phyloP scores from a whole-genome alignment of 306 rosid species.

The Lupinus albus region DNA sequence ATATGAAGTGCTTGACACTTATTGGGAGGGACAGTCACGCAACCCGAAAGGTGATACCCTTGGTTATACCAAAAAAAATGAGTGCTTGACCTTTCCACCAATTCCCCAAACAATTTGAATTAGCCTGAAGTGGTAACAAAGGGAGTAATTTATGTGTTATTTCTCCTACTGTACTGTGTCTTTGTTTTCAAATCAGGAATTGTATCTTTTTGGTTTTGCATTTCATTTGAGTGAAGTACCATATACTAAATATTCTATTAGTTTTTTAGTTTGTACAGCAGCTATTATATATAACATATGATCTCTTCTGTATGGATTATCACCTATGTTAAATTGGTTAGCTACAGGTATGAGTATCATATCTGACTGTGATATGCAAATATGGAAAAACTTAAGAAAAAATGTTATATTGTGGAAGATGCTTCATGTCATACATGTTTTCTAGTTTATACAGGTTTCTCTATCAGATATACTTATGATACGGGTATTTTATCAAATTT shows the following conservation, averaged over 20 bases:
- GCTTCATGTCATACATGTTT: neutral
- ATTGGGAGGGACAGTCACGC: too few relatives aligned
- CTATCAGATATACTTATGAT: neutral
- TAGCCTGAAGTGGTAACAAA: conserved; percentile 4
- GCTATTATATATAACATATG: neutral
- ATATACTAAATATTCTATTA: conserved; percentile 1
- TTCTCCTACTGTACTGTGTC: conserved; percentile 3
- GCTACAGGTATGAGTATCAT: conserved; percentile 17
- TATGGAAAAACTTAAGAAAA: neutral
- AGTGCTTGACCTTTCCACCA: conserved; percentile 11
- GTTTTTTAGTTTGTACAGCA: conserved; percentile 17
- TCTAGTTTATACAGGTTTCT: neutral
- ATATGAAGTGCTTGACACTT: too few relatives aligned
- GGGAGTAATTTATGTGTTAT: conserved; percentile 7
- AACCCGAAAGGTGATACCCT: too few relatives aligned
- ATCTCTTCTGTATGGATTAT: conserved; percentile 25
- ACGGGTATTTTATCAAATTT: neutral
- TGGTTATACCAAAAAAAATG: too few relatives aligned
- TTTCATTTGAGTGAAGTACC: conserved; percentile 28
- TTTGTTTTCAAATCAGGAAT: conserved; percentile 7
- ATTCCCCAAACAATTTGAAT: conserved; percentile 6
- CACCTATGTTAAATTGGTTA: neutral
- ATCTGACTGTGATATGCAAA: conserved; percentile 9
- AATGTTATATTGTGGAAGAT: too few relatives aligned
- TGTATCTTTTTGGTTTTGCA: conserved; percentile 31